Conservation (phyloP, 768 basidiomycete genomes). For the Mycena filopes region DNA sequence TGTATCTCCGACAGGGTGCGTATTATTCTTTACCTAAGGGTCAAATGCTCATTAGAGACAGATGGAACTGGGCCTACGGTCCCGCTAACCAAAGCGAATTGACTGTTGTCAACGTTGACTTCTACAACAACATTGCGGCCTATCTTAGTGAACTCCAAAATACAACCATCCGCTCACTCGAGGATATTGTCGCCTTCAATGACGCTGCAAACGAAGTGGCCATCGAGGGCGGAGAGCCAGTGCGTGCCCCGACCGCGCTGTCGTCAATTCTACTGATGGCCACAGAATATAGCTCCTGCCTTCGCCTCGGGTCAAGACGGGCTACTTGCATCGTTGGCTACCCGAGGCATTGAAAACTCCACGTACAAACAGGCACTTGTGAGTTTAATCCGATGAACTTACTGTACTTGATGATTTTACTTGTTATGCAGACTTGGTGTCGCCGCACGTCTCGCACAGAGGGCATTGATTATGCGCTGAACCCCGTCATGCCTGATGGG, state of each 20-base stretch:
- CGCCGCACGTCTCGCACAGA: conserved; percentile 29
- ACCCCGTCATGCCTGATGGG: conserved; percentile 30
- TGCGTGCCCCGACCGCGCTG: neutral
- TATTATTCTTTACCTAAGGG: neutral
- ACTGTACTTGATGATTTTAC: neutral
- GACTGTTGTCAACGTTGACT: conserved; percentile 33
- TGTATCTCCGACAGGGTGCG: conserved; percentile 31
- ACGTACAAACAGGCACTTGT: conserved; percentile 33
- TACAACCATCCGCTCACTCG: conserved; percentile 32
- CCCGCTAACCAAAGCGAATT: conserved; percentile 32
- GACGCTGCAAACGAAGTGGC: conserved; percentile 25
- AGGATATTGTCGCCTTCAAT: conserved; percentile 34
- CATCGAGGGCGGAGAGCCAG: conserved; percentile 30
- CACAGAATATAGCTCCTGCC: conserved; percentile 25
- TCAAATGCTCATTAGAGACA: neutral
- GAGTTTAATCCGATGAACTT: neutral
- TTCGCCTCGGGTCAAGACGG: conserved; percentile 34
- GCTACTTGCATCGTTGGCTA: conserved; percentile 28
- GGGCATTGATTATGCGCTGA: conserved; percentile 33
- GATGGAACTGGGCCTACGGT: conserved; percentile 31
- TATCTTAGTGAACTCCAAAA: conserved; percentile 33
- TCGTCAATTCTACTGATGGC: neutral
- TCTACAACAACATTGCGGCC: conserved; percentile 32
- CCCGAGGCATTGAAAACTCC: conserved; percentile 29
- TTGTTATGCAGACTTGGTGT: conserved; percentile 24